Percentiles rank a stretch among this genome's conserved stretches.
These are phyloP conservation scores for Arabidopsis thaliana DNA, from an alignment of 345 rosid genomes.

Conservation along the genomic window DNA sequence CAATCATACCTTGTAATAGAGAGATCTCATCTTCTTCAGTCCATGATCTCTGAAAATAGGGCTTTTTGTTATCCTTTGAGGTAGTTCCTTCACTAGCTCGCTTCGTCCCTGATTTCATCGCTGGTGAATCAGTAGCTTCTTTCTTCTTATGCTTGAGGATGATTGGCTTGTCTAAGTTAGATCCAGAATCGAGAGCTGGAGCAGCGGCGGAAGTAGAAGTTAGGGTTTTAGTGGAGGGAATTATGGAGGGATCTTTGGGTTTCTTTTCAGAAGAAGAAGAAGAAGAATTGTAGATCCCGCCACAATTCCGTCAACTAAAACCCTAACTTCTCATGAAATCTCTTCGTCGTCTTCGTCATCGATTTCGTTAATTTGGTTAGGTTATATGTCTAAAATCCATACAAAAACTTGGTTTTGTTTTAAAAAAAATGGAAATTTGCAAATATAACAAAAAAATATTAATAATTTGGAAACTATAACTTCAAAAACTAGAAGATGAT, in stretches of 20 bases:
- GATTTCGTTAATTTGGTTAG: no score
- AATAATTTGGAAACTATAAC: no score
- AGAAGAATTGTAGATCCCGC: neutral
- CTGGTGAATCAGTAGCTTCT: slow-evolving; percentile 17
- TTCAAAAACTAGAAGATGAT: no score
- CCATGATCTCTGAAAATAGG: slow-evolving; percentile 41
- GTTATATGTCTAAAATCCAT: no score
- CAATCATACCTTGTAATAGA: slow-evolving; percentile 45
- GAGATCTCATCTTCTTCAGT: slow-evolving; percentile 51
- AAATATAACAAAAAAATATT: no score
- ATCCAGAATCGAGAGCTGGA: neutral
- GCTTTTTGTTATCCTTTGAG: neutral
- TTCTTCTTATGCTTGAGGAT: slow-evolving; percentile 6
- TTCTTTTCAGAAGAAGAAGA: neutral
- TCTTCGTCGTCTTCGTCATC: no score
- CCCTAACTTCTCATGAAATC: no score
- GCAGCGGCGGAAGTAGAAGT: neutral
- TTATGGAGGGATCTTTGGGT: neutral
- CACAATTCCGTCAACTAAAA: no score
- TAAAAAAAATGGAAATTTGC: no score
- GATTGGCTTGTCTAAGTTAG: neutral
- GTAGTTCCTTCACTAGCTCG: neutral
- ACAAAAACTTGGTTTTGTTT: no score
- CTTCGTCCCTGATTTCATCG: slow-evolving; percentile 18
- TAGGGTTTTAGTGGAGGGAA: neutral